Evolutionary conservation across 805 yeast species (phyloP), one percentile per base, ranked within the genome.

Genomic region (Saccharomycopsis fodiens): DNA sequence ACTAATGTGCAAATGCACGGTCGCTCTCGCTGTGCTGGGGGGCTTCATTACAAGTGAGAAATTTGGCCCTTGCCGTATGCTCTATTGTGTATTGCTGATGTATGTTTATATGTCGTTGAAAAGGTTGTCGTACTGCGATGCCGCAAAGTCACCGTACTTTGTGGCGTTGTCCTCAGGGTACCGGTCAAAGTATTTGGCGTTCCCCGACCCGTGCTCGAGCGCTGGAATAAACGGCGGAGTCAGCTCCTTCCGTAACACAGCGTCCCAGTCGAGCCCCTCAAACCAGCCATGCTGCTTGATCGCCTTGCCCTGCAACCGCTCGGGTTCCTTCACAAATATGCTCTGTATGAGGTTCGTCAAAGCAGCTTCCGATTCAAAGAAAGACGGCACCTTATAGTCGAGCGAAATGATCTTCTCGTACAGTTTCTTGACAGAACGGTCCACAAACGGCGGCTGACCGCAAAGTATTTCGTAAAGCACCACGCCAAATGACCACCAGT

Each of bases 401-500:
- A 40, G 20, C 38, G 15, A 8, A n/a, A 42, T 15, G 22, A 42
- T 37, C 20, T 36, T 42, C 27, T 42, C 41, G 21, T 42, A 42
- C 13, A 23, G 12, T 25, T 25, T 23, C 19, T 42, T 42, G 6
- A 17, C 23, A 19, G 46, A 35, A 3, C 69, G 68, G 1, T 83
- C 94, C 60, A 85, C 91, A 61, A 93, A 93, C 2, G 98, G 98
- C 1, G 98, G 96, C 59, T 78, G 84, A 0, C 97, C 97, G 59
- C 81, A 85, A 35, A 87, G 58, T 59, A 93, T 81, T 63, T 93
- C 98, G 67, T 89, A 93, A 45, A 89, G 64, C 12, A 93, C 86
- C 61, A 97, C 89, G 0, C 98, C 98, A 29, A 91, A 75, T 1
- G 97, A 85, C 98, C 98, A 93, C 97, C 97, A 89, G 65, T 88